phyloP scores from a whole-genome alignment of 1,284 basidiomycete species.

The Amylostereum areolatum region DNA sequence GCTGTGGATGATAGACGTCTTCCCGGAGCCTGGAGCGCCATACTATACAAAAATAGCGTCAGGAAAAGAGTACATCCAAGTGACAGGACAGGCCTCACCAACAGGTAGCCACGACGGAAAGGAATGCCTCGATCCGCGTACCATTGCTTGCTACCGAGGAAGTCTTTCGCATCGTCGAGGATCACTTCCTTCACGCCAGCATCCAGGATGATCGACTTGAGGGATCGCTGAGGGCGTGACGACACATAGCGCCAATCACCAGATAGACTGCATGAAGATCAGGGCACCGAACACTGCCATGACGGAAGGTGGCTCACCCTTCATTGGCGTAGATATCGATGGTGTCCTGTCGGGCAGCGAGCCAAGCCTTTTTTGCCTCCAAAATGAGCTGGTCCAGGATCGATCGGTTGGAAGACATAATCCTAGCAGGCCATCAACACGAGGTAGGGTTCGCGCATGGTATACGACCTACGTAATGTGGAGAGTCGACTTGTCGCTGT shows the following conservation, averaged over 20 bases:
- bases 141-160: conserved; percentile 60
- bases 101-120: conserved; percentile 66
- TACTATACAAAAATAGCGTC: conserved; percentile 31
- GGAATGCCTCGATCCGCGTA: conserved; percentile 64
- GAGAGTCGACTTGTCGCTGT: conserved; percentile 19
- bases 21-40: conserved; percentile 71
- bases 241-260: conserved; percentile 51
- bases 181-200: conserved; percentile 58
- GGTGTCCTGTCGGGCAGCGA: conserved; percentile 42
- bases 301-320: conserved; percentile 23
- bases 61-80: neutral
- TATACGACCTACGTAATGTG: conserved; percentile 19
- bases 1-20: conserved; percentile 70
- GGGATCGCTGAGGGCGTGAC: conserved; percentile 54
- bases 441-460: neutral
- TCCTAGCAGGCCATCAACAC: conserved; percentile 27
- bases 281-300: neutral
- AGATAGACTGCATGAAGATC: conserved; percentile 7
- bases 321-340: conserved; percentile 55
- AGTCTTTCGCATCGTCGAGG: conserved; percentile 61
- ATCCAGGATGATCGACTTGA: conserved; percentile 63
- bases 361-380: conserved; percentile 51
- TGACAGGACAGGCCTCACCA: conserved; percentile 27
- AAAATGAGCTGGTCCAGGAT: conserved; percentile 45
- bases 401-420: conserved; percentile 41